Percentiles rank a stretch among this genome's conserved stretches.
Evolutionary conservation across 2,329 filamentous ascomycete genomes (phyloP).

Genomic region (Didymella glomerata): DNA sequence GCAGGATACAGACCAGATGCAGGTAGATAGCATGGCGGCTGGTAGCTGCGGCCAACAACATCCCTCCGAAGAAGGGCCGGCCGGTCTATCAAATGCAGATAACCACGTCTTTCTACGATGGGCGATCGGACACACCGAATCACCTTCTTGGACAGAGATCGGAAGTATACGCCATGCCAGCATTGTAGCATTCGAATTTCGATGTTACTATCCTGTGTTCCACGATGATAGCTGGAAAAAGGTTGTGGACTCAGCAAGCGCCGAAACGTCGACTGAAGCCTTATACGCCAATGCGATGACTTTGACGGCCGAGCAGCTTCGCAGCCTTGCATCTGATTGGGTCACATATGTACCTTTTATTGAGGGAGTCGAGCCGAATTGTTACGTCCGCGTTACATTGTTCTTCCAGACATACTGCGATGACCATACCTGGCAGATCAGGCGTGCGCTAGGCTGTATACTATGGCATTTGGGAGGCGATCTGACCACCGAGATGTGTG

Average conservation of each 20-base stretch:
- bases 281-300: too few relatives aligned
- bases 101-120: not conserved
- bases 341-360: too few relatives aligned
- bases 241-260: too few relatives aligned
- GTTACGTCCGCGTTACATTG: too few relatives aligned
- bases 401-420: conserved; percentile 15
- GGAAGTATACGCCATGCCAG: not conserved
- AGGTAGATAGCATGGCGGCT: too few relatives aligned
- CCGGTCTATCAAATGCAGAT: not conserved
- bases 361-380: too few relatives aligned
- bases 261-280: too few relatives aligned
- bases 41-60: too few relatives aligned
- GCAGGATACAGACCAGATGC: not conserved
- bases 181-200: not conserved
- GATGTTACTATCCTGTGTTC: not conserved
- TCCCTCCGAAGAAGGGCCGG: too few relatives aligned
- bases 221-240: too few relatives aligned
- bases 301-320: too few relatives aligned
- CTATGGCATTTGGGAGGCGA: not conserved
- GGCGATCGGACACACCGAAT: not conserved
- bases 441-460: conserved; percentile 1
- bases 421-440: conserved; percentile 18
- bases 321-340: not conserved
- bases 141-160: not conserved
- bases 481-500: too few relatives aligned